Evolutionary conservation across 208 protist species (phyloP).

Genomic region (Leishmania gerbilli): DNA sequence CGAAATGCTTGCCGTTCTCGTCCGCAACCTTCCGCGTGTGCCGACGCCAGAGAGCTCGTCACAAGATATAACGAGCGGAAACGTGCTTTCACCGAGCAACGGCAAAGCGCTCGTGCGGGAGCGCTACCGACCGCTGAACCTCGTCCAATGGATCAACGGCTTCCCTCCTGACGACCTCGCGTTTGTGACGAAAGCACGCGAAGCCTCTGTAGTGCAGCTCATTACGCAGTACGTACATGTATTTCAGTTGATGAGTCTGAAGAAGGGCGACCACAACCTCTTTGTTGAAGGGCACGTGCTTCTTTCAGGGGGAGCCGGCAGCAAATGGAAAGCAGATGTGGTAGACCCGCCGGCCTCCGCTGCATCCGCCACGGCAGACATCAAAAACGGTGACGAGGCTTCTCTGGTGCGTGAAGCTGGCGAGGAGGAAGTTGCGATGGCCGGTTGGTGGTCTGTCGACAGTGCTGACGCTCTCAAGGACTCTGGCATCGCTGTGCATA

Average conservation of each 20-base stretch:
- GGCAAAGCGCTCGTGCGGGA: slow-evolving; percentile 22
- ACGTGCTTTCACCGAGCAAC: background rate
- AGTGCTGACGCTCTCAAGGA: too few species aligned
- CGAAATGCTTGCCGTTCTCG: slow-evolving; percentile 63
- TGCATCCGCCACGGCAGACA: background rate
- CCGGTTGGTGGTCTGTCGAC: slow-evolving; percentile 6
- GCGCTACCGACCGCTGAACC: slow-evolving; percentile 44
- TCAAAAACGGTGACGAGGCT: background rate
- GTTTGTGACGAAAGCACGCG: slow-evolving; percentile 54
- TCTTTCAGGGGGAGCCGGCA: background rate
- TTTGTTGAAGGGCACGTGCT: slow-evolving; percentile 36
- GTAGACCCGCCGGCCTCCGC: background rate
- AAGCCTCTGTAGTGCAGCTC: slow-evolving; percentile 46
- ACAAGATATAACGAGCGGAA: background rate
- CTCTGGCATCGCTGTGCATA: background rate
- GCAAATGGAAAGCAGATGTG: background rate
- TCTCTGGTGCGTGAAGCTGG: background rate
- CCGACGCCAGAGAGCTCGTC: slow-evolving; percentile 9
- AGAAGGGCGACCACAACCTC: slow-evolving; percentile 51
- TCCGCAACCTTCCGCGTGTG: slow-evolving; percentile 68
- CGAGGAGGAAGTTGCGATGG: background rate
- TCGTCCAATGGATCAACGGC: slow-evolving; percentile 76
- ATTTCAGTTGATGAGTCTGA: slow-evolving; percentile 72
- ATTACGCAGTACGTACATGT: slow-evolving; percentile 59
- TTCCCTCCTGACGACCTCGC: slow-evolving; percentile 64